Evolutionary conservation across 2,329 filamentous ascomycete genomes (phyloP).

Genomic region (Cucurbitaria berberidis): DNA sequence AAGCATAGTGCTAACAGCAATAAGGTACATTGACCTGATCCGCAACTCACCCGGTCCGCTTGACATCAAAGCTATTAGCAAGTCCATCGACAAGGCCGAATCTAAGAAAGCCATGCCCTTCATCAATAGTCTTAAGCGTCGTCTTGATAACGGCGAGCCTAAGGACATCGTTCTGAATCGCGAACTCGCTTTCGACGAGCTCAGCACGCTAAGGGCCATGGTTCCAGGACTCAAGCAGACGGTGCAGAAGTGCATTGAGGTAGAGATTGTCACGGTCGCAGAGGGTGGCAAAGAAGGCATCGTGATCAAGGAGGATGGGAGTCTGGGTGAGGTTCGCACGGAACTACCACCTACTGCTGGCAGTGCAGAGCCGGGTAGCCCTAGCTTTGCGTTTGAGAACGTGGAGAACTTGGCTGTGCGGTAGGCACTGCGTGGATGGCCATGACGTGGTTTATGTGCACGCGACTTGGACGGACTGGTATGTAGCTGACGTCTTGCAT

Average conservation of each 20-base stretch:
- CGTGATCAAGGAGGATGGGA: constrained; percentile 60
- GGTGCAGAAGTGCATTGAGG: constrained; percentile 68
- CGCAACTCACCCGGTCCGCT: constrained; percentile 52
- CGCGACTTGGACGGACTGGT: too few relatives aligned
- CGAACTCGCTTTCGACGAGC: constrained; percentile 87
- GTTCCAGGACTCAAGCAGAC: constrained; percentile 78
- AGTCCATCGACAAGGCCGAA: constrained; percentile 81
- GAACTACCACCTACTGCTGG: constrained; percentile 68
- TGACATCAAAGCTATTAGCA: constrained; percentile 82
- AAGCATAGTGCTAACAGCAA: neutral
- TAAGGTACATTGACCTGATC: constrained; percentile 43
- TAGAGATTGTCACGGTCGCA: constrained; percentile 74
- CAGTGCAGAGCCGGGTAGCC: constrained; percentile 78
- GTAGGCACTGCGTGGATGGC: constrained; percentile 5
- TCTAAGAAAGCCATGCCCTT: constrained; percentile 99
- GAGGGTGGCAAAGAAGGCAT: constrained; percentile 71
- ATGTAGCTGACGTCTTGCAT: too few relatives aligned
- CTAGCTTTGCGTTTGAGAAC: constrained; percentile 86
- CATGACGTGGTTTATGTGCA: too few relatives aligned
- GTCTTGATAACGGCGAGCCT: constrained; percentile 72
- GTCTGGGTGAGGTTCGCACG: constrained; percentile 64
- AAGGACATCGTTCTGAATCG: constrained; percentile 76
- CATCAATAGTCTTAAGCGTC: constrained; percentile 83
- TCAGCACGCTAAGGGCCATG: constrained; percentile 77
- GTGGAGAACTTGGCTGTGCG: constrained; percentile 52